These are phyloP conservation scores for Aspergillus fumigatus DNA, from an alignment of 2,329 filamentous ascomycete species.

Conservation along the genomic window DNA sequence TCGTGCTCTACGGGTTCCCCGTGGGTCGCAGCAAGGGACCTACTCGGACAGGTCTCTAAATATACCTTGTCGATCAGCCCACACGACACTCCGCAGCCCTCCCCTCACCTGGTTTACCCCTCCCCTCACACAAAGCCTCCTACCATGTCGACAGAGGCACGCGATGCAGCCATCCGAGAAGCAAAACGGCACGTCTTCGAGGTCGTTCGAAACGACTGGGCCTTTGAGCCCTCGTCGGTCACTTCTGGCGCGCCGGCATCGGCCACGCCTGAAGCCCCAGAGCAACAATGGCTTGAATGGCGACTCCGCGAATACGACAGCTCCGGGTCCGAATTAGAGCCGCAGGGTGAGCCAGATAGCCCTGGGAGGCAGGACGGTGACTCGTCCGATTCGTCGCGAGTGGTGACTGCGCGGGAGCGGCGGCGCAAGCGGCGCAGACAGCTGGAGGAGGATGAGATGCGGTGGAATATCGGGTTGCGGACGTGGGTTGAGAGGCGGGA, in stretches of 20 bases:
- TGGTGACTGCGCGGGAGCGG: constrained; percentile 45
- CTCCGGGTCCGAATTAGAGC: constrained; percentile 35
- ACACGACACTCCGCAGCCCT: neutral
- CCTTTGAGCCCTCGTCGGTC: constrained; percentile 25
- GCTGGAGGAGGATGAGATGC: constrained; percentile 60
- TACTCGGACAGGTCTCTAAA: neutral
- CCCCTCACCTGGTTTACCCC: neutral
- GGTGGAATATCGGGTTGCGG: constrained; percentile 77
- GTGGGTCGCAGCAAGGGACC: neutral
- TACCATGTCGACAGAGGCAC: constrained; percentile 24
- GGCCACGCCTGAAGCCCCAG: constrained; percentile 17
- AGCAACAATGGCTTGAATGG: constrained; percentile 31
- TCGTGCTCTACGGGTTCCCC: neutral
- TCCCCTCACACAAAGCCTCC: neutral
- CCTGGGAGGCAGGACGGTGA: constrained; percentile 13
- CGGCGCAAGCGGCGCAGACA: constrained; percentile 55
- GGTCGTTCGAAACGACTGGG: constrained; percentile 42
- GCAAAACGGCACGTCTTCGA: constrained; percentile 39
- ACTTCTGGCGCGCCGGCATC: constrained; percentile 14
- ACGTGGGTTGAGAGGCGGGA: constrained; percentile 74
- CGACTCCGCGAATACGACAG: constrained; percentile 34
- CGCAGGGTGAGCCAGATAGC: constrained; percentile 12
- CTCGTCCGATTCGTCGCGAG: constrained; percentile 18
- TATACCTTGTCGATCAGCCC: neutral
- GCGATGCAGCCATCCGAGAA: constrained; percentile 37